A percentile compares a stretch with the other conserved stretches of the same genome.
phyloP scores from a whole-genome alignment of 257 asterid genomes.

The Echites panduratus region DNA sequence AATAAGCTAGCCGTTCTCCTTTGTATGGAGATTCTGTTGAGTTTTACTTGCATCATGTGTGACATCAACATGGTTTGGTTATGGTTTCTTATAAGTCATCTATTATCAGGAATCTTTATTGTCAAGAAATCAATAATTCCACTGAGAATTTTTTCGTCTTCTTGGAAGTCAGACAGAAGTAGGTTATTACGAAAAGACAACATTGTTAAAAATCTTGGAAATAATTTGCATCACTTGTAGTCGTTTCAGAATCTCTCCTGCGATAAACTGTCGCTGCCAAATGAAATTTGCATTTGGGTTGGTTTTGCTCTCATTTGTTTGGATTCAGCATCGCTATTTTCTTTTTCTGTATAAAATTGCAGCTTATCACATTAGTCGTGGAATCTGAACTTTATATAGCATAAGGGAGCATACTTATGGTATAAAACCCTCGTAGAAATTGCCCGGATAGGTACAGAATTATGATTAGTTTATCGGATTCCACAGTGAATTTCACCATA shows the following conservation, averaged over 20 bases:
- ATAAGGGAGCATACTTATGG: neutral
- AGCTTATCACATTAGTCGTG: neutral
- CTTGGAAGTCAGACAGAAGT: no score
- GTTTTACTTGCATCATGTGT: neutral
- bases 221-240: neutral
- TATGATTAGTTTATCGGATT: neutral
- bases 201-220: neutral
- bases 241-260: neutral
- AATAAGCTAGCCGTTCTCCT: neutral
- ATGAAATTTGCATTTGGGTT: neutral
- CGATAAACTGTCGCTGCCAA: neutral
- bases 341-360: neutral
- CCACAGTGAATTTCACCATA: neutral
- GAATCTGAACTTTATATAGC: neutral
- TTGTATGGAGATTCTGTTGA: neutral
- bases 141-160: neutral
- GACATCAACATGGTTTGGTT: neutral
- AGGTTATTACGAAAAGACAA: no score
- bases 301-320: neutral
- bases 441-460: neutral
- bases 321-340: neutral
- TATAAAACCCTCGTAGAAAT: neutral
- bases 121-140: neutral
- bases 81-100: neutral
- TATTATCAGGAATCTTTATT: neutral